These are phyloP conservation scores for Daldinia loculata DNA, from an alignment of 495 filamentous ascomycete species.

Conservation along the genomic window DNA sequence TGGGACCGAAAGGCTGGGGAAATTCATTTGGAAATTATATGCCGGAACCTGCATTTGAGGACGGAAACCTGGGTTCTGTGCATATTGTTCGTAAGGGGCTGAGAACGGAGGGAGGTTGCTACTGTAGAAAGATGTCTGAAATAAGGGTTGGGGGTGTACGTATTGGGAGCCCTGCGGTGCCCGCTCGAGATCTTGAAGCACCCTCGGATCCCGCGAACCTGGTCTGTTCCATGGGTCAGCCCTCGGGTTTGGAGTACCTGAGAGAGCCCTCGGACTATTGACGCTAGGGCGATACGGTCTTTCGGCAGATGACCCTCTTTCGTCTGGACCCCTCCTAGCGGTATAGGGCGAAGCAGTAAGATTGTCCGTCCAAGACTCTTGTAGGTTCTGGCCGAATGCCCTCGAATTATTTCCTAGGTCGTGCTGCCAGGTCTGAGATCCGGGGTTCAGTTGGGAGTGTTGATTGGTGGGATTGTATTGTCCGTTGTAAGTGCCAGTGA, in stretches of 20 bases:
- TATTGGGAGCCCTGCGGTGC: conserved; percentile 43
- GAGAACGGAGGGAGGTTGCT: conserved; percentile 35
- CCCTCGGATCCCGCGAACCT: conserved; percentile 47
- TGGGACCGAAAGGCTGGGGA: conserved; percentile 49
- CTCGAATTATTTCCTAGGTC: conserved; percentile 36
- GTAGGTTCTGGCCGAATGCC: conserved; percentile 21
- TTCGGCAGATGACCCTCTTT: conserved; percentile 61
- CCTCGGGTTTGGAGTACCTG: conserved; percentile 57
- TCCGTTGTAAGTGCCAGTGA: conserved; percentile 15
- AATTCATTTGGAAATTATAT: conserved; percentile 53
- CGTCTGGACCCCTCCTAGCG: conserved; percentile 30
- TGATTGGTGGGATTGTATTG: conserved; percentile 32
- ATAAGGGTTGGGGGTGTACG: conserved; percentile 40
- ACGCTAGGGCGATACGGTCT: conserved; percentile 62
- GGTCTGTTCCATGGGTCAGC: conserved; percentile 52
- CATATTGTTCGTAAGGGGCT: conserved; percentile 50
- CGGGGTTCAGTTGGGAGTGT: conserved; percentile 50
- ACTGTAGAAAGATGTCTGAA: conserved; percentile 31
- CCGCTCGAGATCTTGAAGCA: conserved; percentile 47
- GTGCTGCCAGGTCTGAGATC: conserved; percentile 51
- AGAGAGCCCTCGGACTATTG: conserved; percentile 67
- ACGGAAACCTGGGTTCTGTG: conserved; percentile 42
- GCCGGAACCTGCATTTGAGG: conserved; percentile 42
- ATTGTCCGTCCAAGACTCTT: conserved; percentile 32
- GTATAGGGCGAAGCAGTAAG: conserved; percentile 1